These are phyloP conservation scores for Sambucus nigra DNA, from an alignment of 129 eudicot genomes.

Conservation along the genomic window DNA sequence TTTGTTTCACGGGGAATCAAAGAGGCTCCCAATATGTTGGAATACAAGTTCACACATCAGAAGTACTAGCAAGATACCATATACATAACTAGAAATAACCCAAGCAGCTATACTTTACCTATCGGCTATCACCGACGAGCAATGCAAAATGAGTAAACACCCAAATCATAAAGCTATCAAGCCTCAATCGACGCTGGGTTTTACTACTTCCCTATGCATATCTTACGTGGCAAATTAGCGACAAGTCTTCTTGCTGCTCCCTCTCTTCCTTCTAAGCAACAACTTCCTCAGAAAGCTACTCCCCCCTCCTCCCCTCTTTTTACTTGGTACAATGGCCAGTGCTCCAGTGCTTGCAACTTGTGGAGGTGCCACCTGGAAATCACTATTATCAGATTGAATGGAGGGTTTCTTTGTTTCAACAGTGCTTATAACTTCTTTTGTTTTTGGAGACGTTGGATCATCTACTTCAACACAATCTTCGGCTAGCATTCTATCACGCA, in stretches of 20 bases:
- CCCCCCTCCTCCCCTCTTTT: constrained; percentile 51
- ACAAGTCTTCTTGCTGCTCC: constrained; percentile 38
- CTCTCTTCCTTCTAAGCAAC: constrained; percentile 54
- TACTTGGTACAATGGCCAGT: constrained; percentile 52
- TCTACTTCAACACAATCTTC: constrained; percentile 36
- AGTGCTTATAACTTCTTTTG: constrained; percentile 36
- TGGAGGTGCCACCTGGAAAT: neutral
- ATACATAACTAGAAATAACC: neutral
- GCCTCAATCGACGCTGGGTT: neutral
- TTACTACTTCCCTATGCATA: constrained; percentile 5
- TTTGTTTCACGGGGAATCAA: too few species aligned
- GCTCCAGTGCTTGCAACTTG: constrained; percentile 32
- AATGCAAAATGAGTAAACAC: constrained; percentile 1
- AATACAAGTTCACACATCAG: neutral
- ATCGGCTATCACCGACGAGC: too few species aligned
- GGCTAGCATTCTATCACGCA: constrained; percentile 64
- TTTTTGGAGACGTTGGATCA: constrained; percentile 30
- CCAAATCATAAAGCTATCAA: constrained; percentile 2
- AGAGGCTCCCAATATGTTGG: neutral
- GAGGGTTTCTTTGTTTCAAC: constrained; percentile 18
- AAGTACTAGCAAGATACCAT: neutral
- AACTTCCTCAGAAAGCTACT: constrained; percentile 56
- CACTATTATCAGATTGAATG: constrained; percentile 24
- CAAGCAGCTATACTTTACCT: neutral
- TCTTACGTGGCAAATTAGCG: constrained; percentile 12